Base-by-base conservation (phyloP, 1,284 basidiomycete genomes). In the Kwoniella shivajii region DNA sequence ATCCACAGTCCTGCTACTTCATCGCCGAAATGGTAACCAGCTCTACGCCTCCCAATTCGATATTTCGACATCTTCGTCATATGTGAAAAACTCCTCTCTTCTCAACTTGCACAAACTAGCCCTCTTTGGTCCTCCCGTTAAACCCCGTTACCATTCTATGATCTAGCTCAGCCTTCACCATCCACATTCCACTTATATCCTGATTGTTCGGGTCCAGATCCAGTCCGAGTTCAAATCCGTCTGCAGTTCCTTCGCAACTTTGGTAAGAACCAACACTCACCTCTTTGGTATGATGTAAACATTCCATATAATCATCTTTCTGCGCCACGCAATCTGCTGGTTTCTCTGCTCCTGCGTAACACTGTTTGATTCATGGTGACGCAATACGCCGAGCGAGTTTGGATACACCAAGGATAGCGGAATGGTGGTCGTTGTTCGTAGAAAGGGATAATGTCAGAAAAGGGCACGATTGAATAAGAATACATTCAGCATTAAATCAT, bases 251-350 rank as follows among this genome's bases (percentile, higher is more conserved):
- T 27, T 27, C 20, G 16, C 20, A 4, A 34, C 42, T 24, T 4
- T 18, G 36, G 41, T 3, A 58, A 10, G 7, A n/a, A 6, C 11
- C n/a, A 14, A 45, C 5, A 64, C 80, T 59, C 61, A 92, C 93
- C 85, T 95, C 92, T 78, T 95, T 91, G 41, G 85, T 87, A 73
- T 89, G 86, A 76, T 96, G 93, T 58, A 97, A 80, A 78, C 94
- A 97, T 78, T 96, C 92, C 56, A 96, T 76, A 80, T 97, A 97
- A 78, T 96, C 93, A 63, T 90, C 90, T 60, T 85, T 86, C 64
- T 86, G 87, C 16, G 82, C 78, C 16, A 82, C 78, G 77, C 93
- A 97, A 69, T 90, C 82, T 43, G 79, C 77, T 1, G 92, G 90
- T 44, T 81, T 81, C 64, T 94, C 90, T 46, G 92, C 85, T 57